These are phyloP conservation scores for Aspergillus cristatus DNA, from an alignment of 495 filamentous ascomycete species.

Conservation along the genomic window DNA sequence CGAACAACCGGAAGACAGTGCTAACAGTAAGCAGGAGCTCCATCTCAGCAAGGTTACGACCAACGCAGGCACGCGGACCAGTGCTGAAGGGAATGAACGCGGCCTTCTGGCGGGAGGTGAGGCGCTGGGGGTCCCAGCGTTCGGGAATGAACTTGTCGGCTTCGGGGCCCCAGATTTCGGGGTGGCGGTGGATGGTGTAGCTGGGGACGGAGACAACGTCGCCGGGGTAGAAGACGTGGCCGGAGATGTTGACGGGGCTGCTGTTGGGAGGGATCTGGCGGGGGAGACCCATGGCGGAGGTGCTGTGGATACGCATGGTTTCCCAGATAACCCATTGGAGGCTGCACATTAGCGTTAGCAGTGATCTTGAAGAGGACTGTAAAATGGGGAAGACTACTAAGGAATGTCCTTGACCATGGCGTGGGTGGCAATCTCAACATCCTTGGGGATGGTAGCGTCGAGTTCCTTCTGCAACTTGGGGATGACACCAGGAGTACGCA, in stretches of 20 bases:
- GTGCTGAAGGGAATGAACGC: constrained; percentile 83
- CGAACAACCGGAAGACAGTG: constrained; percentile 67
- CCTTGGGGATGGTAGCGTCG: constrained; percentile 55
- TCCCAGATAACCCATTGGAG: constrained; percentile 77
- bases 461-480: constrained; percentile 62
- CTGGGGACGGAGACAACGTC: constrained; percentile 77
- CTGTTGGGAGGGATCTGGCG: constrained; percentile 61
- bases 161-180: constrained; percentile 69
- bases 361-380: constrained; percentile 2
- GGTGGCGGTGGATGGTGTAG: constrained; percentile 80
- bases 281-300: constrained; percentile 80
- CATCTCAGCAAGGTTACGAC: constrained; percentile 88
- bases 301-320: constrained; percentile 82
- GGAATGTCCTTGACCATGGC: constrained; percentile 65
- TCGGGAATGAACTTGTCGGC: constrained; percentile 78
- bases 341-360: constrained; percentile 13
- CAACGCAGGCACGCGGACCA: constrained; percentile 75
- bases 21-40: constrained; percentile 74
- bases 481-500: constrained; percentile 62
- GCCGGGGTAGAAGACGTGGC: constrained; percentile 61
- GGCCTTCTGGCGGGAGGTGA: constrained; percentile 59
- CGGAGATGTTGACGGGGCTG: constrained; percentile 41
- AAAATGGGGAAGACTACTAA: constrained; percentile 41
- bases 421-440: constrained; percentile 56
- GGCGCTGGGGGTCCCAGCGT: constrained; percentile 50